Base-by-base conservation (phyloP, 1,284 basidiomycete genomes). In the Vanrija sp. region DNA sequence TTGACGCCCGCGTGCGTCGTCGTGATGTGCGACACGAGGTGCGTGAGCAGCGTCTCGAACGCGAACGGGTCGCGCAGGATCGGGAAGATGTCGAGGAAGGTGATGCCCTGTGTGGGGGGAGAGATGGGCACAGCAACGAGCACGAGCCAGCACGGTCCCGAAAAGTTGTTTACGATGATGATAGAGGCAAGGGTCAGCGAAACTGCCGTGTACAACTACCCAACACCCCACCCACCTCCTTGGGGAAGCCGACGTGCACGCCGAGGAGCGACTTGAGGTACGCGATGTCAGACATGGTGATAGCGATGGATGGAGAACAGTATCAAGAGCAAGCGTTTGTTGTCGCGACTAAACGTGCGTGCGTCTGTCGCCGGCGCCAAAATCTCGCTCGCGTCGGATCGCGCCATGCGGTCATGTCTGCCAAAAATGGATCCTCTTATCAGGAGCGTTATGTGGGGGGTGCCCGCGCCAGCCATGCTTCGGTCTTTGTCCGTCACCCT, bases 31-130 rank as follows among this genome's bases (percentile, higher is more conserved):
- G 55, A 91, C 73, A 57, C n/a, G n/a, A 98, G 82, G 77, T 97
- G 88, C 26, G 93, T 93, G 71, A 98, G 88, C 51, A 98, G 84
- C 1, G 87, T 86, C 78, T 96, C 93, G 71, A 94, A 90, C 3
- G 86, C 86, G 57, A 88, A 67, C 10, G 93, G 92, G 70, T 91
- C 81, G 19, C 86, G 83, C 26, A 96, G 82, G 69, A 96, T 82
- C 14, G 93, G 93, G 68, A 96, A 92, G 68, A 96, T 89, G 76
- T 97, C 92, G 57, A 92, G 79, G 68, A 77, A 76, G 52, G 68
- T 74, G 58, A 77, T 71, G 48, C 75, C 75, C 73, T 75, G 53
- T n/a, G n/a, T n/a, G n/a, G n/a, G n/a, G n/a, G n/a, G n/a, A n/a
- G n/a, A n/a, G n/a, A n/a, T n/a, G n/a, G n/a, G n/a, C n/a, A n/a